Conservation (phyloP, 176 grass and related monocot genomes). For the Cenchrus purpureus region DNA sequence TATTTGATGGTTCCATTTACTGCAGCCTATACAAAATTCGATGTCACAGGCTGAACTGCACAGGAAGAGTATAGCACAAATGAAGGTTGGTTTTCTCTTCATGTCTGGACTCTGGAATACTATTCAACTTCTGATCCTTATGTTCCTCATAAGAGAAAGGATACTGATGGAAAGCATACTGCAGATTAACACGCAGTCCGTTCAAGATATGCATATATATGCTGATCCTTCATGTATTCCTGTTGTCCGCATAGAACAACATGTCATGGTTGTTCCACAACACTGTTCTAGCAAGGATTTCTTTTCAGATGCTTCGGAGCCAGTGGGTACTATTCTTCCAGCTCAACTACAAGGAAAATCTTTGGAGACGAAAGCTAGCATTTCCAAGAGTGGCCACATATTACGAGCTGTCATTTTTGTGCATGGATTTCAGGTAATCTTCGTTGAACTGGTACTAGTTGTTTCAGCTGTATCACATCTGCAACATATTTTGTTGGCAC, state of each 20-base stretch:
- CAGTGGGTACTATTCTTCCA: constrained; percentile 40
- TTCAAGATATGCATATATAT: constrained; percentile 97
- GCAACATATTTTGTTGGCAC: constrained; percentile 21
- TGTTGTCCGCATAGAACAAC: constrained; percentile 90
- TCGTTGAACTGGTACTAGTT: neutral
- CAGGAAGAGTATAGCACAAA: constrained; percentile 87
- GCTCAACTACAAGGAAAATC: constrained; percentile 43
- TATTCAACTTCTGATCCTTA: neutral
- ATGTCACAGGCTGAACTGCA: constrained; percentile 78
- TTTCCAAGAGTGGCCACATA: constrained; percentile 43
- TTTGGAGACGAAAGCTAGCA: constrained; percentile 32
- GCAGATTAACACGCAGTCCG: constrained; percentile 70
- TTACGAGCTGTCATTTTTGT: constrained; percentile 89
- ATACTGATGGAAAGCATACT: constrained; percentile 31
- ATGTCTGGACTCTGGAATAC: neutral
- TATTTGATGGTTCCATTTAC: constrained; percentile 48
- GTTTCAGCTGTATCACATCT: neutral
- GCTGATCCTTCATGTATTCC: constrained; percentile 84
- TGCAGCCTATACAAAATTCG: constrained; percentile 74
- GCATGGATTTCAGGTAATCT: constrained; percentile 92
- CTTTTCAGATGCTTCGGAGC: constrained; percentile 36
- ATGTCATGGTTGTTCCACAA: constrained; percentile 80
- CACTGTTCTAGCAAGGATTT: constrained; percentile 58
- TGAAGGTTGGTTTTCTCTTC: constrained; percentile 63
- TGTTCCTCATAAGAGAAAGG: constrained; percentile 1